Conservation (phyloP, 495 filamentous ascomycete species). For the Patellaria atrata region DNA sequence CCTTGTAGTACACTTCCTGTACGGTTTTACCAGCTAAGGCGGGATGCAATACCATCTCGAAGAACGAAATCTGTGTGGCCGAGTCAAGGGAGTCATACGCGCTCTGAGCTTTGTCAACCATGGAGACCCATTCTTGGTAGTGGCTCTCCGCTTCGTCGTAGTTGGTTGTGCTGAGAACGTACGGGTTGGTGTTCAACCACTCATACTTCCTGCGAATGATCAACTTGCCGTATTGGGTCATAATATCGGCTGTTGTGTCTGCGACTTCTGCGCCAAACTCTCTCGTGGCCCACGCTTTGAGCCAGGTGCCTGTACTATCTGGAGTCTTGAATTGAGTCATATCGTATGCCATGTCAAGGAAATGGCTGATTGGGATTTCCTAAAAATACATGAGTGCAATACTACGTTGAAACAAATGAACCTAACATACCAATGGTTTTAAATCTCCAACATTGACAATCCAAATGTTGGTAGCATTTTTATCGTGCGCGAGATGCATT, state of each 20-base stretch:
- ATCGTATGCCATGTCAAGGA: slow-evolving; percentile 11
- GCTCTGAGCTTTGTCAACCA: slow-evolving; percentile 3
- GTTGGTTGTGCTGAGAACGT: slow-evolving; percentile 4
- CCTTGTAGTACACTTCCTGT: slow-evolving; percentile 5
- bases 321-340: slow-evolving; percentile 3
- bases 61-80: slow-evolving; percentile 4
- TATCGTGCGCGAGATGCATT: slow-evolving; percentile 4
- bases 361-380: too few relatives aligned
- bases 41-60: slow-evolving; percentile 10
- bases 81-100: slow-evolving; percentile 1
- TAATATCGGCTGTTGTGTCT: slow-evolving; percentile 6
- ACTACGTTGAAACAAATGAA: too few relatives aligned
- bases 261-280: slow-evolving; percentile 7
- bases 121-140: slow-evolving; percentile 1
- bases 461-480: slow-evolving; percentile 11
- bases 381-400: too few relatives aligned
- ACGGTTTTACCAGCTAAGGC: slow-evolving; percentile 7
- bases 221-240: slow-evolving; percentile 12
- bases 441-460: slow-evolving; percentile 16
- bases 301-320: slow-evolving; percentile 7
- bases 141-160: slow-evolving; percentile 12
- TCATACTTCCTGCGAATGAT: slow-evolving; percentile 15
- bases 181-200: slow-evolving; percentile 11
- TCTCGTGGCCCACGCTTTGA: slow-evolving; percentile 5
- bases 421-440: slow-evolving; percentile 9